Conservation (phyloP, 2,329 filamentous ascomycete species). For the Sporothrix variecibatus region DNA sequence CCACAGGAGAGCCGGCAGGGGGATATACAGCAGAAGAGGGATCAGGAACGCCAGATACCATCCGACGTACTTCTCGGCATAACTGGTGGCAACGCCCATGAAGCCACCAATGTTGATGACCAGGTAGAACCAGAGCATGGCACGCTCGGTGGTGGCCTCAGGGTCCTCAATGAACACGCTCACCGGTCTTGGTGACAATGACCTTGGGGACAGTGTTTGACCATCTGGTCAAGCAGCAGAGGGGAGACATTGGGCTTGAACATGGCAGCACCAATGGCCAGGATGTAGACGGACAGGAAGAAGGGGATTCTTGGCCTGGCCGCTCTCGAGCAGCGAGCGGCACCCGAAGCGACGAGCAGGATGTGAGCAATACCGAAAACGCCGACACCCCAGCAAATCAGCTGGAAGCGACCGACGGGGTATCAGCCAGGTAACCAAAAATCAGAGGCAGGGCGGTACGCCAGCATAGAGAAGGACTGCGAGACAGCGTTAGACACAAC, state of each 20-base stretch:
- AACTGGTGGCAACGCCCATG: constrained; percentile 66
- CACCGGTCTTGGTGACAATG: constrained; percentile 54
- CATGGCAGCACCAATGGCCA: constrained; percentile 69
- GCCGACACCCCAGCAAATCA: constrained; percentile 69
- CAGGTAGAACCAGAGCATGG: constrained; percentile 67
- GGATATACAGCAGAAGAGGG: constrained; percentile 51
- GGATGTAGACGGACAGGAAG: constrained; percentile 60
- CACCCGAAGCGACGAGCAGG: constrained; percentile 65
- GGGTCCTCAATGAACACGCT: constrained; percentile 74
- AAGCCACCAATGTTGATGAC: constrained; percentile 72
- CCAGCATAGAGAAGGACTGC: constrained; percentile 58
- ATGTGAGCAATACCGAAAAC: constrained; percentile 68
- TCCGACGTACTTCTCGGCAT: constrained; percentile 72
- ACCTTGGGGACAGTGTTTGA: constrained; percentile 60
- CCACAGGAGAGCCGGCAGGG: constrained; percentile 46
- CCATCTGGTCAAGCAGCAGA: constrained; percentile 70
- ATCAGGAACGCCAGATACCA: constrained; percentile 67
- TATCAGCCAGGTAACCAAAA: constrained; percentile 63
- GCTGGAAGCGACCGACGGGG: constrained; percentile 69
- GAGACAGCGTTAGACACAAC: constrained; percentile 54
- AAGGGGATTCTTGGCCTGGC: constrained; percentile 53
- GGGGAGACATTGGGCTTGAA: constrained; percentile 81
- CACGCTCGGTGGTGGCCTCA: constrained; percentile 65
- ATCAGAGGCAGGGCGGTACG: constrained; percentile 60
- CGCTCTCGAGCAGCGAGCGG: constrained; percentile 48